Base-by-base conservation (phyloP, 2,329 filamentous ascomycete genomes). In the Penicillium vulpinum region DNA sequence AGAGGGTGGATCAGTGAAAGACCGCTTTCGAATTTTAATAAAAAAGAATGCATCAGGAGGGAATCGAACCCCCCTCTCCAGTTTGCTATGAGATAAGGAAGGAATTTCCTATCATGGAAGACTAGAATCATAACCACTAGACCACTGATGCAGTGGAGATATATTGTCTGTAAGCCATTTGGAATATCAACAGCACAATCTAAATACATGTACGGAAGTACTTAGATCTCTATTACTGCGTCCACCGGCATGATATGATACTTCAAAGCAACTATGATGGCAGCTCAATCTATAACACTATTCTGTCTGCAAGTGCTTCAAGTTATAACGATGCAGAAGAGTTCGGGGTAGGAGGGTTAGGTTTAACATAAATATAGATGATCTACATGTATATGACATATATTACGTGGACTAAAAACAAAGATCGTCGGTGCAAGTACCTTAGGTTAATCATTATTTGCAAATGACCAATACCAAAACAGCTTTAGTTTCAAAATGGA, bases 51-150 rank as follows among this genome's bases (percentile, higher is more conserved):
- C 43, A 46, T 46, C 43, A 46, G 43, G 43, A 46, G 43, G 43
- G 43, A 46, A 46, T 46, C 43, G 43, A 46, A 46, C 43, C 43
- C 43, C 43, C 43, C 43, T 46, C 43, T 28, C 43, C 43, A 46
- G 43, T 46, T 46, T 16, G 22, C 43, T 33, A 16, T n/a, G n/a
- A n/a, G 43, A 33, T 11, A 6, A 46, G 43, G 28, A 46, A 15
- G 2, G n/a, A n/a, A 44, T 21, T 41, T 31, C 43, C 43, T 46
- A 13, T 31, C 22, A 28, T 46, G 43, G 43, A 46, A 46, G 43
- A 46, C 43, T 46, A 46, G 43, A 28, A 46, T 46, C 43, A 46
- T 46, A 46, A 46, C 43, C 43, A 46, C 43, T 46, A 46, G 43
- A 46, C 43, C 43, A 46, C 43, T 46, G 43, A 46, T 46, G 43